A percentile compares a stretch with the other conserved stretches of the same genome.
These are phyloP conservation scores for Trichoderma guizhouense DNA, from an alignment of 2,329 filamentous ascomycete genomes.

Conservation along the genomic window DNA sequence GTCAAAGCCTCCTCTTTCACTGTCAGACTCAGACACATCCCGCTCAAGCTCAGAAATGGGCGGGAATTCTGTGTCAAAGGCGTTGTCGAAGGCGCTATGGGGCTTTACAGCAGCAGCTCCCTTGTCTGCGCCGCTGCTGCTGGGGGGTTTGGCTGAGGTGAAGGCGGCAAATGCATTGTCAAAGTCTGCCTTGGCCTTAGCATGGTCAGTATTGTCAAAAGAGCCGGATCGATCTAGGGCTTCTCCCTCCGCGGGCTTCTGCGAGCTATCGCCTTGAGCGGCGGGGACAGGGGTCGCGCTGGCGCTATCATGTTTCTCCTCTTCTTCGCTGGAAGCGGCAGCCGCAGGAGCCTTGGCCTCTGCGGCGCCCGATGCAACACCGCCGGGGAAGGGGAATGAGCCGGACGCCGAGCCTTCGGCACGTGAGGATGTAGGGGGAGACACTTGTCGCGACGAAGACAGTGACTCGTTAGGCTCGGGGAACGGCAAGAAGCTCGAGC, in stretches of 20 bases:
- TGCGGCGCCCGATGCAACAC: conserved; percentile 23
- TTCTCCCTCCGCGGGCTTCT: conserved; percentile 23
- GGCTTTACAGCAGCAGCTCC: conserved; percentile 38
- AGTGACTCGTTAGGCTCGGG: conserved; percentile 63
- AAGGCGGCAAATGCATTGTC: conserved; percentile 83
- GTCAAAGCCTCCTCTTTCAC: conserved; percentile 80
- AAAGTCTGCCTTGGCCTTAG: conserved; percentile 74
- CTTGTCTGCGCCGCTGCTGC: conserved; percentile 38
- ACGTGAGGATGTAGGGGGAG: conserved; percentile 57
- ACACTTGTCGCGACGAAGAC: conserved; percentile 74
- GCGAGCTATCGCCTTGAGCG: conserved; percentile 21
- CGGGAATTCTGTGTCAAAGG: conserved; percentile 78
- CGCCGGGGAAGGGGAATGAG: conserved; percentile 26
- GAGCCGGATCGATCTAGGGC: conserved; percentile 39
- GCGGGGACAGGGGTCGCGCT: conserved; percentile 28
- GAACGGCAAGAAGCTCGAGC: conserved; percentile 72
- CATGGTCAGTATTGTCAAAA: conserved; percentile 52
- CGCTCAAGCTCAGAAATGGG: conserved; percentile 84
- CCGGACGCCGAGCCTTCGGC: conserved; percentile 48
- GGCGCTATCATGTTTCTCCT: conserved; percentile 26
- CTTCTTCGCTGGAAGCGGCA: conserved; percentile 17
- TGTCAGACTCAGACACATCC: conserved; percentile 79
- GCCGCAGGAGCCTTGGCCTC: conserved; percentile 25
- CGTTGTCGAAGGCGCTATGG: conserved; percentile 54
- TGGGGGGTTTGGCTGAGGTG: conserved; percentile 49